A percentile compares a stretch with the other conserved stretches of the same genome.
phyloP scores from a whole-genome alignment of 2,329 filamentous ascomycete genomes.

The Pseudopithomyces maydicus region DNA sequence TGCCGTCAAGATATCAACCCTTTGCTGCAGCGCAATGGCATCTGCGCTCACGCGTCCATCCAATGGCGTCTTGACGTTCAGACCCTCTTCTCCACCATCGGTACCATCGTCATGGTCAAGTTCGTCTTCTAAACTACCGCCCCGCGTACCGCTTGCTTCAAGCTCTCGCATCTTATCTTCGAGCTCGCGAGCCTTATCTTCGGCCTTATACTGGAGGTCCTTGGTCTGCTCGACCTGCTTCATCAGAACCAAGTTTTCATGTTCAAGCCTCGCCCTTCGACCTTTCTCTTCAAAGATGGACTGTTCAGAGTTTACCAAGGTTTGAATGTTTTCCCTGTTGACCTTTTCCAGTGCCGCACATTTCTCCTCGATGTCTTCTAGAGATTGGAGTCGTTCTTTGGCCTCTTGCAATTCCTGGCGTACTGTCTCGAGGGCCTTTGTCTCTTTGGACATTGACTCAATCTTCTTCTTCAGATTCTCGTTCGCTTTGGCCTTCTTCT shows the following conservation, averaged over 20 bases:
- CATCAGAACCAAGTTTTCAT: conserved; percentile 53
- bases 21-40: conserved; percentile 45
- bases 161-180: conserved; percentile 52
- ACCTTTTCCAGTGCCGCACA: conserved; percentile 54
- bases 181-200: conserved; percentile 54
- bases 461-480: conserved; percentile 61
- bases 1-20: conserved; percentile 45
- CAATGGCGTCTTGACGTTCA: conserved; percentile 17
- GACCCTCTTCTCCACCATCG: conserved; percentile 28
- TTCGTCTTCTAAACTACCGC: conserved; percentile 48
- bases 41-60: conserved; percentile 38
- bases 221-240: conserved; percentile 54
- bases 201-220: conserved; percentile 54
- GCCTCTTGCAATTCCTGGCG: conserved; percentile 52
- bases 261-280: conserved; percentile 53
- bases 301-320: conserved; percentile 57
- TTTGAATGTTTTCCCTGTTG: conserved; percentile 56
- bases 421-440: conserved; percentile 49
- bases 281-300: conserved; percentile 58
- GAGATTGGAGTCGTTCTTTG: conserved; percentile 50
- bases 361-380: conserved; percentile 52
- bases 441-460: conserved; percentile 54
- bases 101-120: conserved; percentile 40
- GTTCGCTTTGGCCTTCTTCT: conserved; percentile 55
- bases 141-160: conserved; percentile 38